phyloP scores from a whole-genome alignment of 768 basidiomycete species.

The Vishniacozyma victoriae region DNA sequence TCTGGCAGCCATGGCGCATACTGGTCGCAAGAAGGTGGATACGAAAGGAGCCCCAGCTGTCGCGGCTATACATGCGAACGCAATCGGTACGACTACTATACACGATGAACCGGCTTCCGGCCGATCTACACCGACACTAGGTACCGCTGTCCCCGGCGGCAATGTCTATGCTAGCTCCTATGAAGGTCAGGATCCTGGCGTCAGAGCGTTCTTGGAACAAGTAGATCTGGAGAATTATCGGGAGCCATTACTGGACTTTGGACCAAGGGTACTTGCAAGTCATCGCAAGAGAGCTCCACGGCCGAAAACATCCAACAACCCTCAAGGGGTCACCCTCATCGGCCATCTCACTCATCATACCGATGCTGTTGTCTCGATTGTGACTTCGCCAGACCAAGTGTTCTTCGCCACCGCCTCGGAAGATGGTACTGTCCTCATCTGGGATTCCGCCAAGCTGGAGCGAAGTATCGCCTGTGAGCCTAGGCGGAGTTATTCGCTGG shows the following conservation, averaged over 20 bases:
- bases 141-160: slow-evolving; percentile 3
- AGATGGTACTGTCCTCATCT: slow-evolving; percentile 50
- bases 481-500: slow-evolving; percentile 51
- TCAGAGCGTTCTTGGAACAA: slow-evolving; percentile 81
- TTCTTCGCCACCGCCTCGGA: slow-evolving; percentile 60
- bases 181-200: slow-evolving; percentile 83
- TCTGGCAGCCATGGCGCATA: slow-evolving; percentile 40
- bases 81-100: slow-evolving; percentile 69
- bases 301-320: slow-evolving; percentile 42
- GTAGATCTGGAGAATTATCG: slow-evolving; percentile 76
- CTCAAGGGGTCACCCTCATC: slow-evolving; percentile 72
- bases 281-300: slow-evolving; percentile 53
- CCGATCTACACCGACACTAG: slow-evolving; percentile 59
- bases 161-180: slow-evolving; percentile 47
- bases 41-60: slow-evolving; percentile 84
- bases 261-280: slow-evolving; percentile 75
- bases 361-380: slow-evolving; percentile 69
- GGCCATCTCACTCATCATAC: slow-evolving; percentile 79
- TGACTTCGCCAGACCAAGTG: slow-evolving; percentile 84
- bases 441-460: slow-evolving; percentile 75
- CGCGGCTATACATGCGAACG: slow-evolving; percentile 69
- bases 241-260: slow-evolving; percentile 84
- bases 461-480: slow-evolving; percentile 82
- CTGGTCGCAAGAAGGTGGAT: slow-evolving; percentile 53
- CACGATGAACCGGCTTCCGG: slow-evolving; percentile 62